Evolutionary conservation across 148 eudicot species (phyloP).

Genomic region (Vaccinium macrocarpon): DNA sequence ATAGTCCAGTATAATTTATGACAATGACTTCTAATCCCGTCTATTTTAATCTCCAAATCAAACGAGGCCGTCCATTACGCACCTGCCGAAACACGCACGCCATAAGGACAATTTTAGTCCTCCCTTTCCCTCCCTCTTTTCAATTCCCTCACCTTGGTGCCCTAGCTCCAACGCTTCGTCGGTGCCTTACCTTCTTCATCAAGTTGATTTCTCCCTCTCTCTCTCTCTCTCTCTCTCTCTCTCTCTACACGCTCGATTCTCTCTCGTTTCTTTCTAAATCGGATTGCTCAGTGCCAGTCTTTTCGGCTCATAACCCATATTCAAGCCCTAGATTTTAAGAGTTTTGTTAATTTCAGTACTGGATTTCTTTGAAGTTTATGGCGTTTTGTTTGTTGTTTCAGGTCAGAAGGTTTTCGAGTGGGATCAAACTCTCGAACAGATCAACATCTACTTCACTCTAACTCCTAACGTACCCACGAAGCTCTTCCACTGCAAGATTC

Average conservation of each 20-base stretch:
- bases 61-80: no score
- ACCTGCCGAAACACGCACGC: no score
- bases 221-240: slow-evolving; percentile 11
- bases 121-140: no score
- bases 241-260: neutral
- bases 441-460: slow-evolving; percentile 74
- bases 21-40: no score
- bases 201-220: neutral
- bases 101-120: no score
- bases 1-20: no score
- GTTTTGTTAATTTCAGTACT: neutral
- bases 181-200: no score
- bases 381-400: slow-evolving; percentile 21
- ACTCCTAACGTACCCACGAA: slow-evolving; percentile 72
- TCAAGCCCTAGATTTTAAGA: neutral
- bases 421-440: slow-evolving; percentile 95
- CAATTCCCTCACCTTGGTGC: no score
- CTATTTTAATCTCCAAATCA: no score
- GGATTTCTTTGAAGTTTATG: neutral
- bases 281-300: neutral
- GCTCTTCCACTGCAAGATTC: slow-evolving; percentile 67
- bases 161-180: no score
- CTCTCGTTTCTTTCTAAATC: neutral
- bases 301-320: neutral
- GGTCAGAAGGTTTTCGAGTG: slow-evolving; percentile 94